Conservation (phyloP, 2,329 filamentous ascomycete genomes). For the Sclerotinia glacialis region DNA sequence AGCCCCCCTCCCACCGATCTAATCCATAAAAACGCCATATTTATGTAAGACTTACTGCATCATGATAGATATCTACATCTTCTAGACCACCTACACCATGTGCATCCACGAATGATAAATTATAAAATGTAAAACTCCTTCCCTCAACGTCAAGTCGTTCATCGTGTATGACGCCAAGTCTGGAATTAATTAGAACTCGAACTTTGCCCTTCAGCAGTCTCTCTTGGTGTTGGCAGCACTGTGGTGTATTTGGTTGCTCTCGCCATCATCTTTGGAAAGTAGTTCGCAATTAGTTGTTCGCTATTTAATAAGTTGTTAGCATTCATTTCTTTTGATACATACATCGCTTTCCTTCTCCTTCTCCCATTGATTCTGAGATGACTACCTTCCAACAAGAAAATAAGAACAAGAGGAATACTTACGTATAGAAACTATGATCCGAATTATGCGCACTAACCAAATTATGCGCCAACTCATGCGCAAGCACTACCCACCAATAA, state of each 20-base stretch:
- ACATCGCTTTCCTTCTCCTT: background rate
- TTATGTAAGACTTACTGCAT: background rate
- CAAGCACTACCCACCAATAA: constrained; percentile 95
- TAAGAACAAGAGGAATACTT: constrained; percentile 37
- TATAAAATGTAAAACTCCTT: background rate
- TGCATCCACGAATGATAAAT: background rate
- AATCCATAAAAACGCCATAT: background rate
- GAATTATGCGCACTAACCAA: constrained; percentile 74
- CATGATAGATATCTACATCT: background rate
- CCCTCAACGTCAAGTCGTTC: background rate
- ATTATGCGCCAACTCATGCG: constrained; percentile 95
- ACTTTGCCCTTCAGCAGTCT: background rate
- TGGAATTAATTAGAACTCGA: background rate
- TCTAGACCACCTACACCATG: background rate
- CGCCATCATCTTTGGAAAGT: constrained; percentile 66
- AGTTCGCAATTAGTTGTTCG: constrained; percentile 74
- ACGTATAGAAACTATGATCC: constrained; percentile 80
- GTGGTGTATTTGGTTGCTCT: constrained; percentile 27
- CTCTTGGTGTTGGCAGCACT: background rate
- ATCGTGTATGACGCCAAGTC: too few relatives aligned
- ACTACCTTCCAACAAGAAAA: background rate
- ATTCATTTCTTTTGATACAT: background rate
- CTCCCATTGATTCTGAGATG: background rate
- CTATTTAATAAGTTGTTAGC: constrained; percentile 41
- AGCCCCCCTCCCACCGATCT: background rate